Base-by-base conservation (phyloP, 148 eudicot species). In the Drosera capensis region DNA sequence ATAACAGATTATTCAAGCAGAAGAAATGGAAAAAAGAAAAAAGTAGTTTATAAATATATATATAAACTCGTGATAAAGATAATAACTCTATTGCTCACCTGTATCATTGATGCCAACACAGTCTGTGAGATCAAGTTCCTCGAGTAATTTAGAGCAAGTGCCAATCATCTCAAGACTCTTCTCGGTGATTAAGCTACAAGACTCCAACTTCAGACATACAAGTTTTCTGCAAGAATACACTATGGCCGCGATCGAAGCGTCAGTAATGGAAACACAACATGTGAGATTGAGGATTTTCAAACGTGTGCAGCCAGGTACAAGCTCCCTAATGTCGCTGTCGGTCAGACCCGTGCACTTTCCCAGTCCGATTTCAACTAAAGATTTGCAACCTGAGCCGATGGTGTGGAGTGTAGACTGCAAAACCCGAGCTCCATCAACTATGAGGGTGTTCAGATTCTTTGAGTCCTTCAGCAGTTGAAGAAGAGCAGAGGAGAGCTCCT, bases 61-160 rank as follows among this genome's bases (percentile, higher is more conserved):
- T 2, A 44, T 14, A 4, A 47, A 35, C 7, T 25, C 20, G 20
- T n/a, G 42, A 22, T 20, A 15, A 17, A 25, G 36, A 48, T 35
- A 41, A 8, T 20, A 41, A 18, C 8, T 17, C 1, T 19, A 14
- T 14, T 5, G n/a, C 15, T 56, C 53, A 79, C 94, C 87, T 46
- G 46, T 58, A 50, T 83, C 81, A 52, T 71, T 69, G 18, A 84
- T 56, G 18, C 85, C 79, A 55, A 49, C 41, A 63, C 94, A 84
- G 60, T 79, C 88, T 2, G 88, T 84, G 28, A 84, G 70, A 65
- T 84, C 94, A 43, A 84, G 72, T 63, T 76, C 94, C 77, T 77
- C 58, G 20, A 84, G 81, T 23, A 58, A 54, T 46, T 18, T 29
- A 43, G 75, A 84, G 13, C 20, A 54, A 13, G 74, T 68, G 38